Base-by-base conservation (phyloP, 768 basidiomycete species). In the Boletus vermiculosoides region DNA sequence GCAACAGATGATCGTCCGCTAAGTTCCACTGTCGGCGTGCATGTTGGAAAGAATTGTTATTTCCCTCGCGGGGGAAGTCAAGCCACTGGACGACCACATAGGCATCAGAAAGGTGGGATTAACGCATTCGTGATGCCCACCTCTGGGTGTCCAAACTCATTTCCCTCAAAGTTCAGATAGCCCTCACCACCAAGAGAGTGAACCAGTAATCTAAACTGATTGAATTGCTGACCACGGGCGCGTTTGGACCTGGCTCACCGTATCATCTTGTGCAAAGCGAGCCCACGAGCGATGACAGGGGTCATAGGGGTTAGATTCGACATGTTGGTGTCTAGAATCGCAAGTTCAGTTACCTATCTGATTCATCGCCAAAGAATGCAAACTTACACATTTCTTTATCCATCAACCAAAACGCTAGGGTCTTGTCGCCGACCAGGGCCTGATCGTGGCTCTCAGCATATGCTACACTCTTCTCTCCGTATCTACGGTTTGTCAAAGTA, bases 401-500 rank as follows among this genome's bases (percentile, higher is more conserved):
- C 97, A 99, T 99, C 56, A 98, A 74, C 97, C 97, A 99, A 75
- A 99, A 99, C 4, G 97, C 97, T 45, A 99, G 67, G 3, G 96
- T 98, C 78, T 99, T 99, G 77, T 99, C 97, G 13, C 97, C 97
- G 0, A 99, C 97, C 30, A 99, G 82, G 15, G 97, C 96, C 71
- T 99, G 97, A 73, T 98, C 96, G 62, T 98, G 97, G 64, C 91
- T 94, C 75, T 99, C 97, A 50, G 93, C 94, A 59, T 90, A 90
- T 0, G 94, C 92, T 50, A 99, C 84, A 62, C 90, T 94, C 77
- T 86, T 92, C 78, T 99, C 97, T 23, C 85, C 82, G 66, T 94
- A 76, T 37, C 97, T 82, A 54, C 97, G 81, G 73, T 99, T 97
- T 22, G 83, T 94, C 58, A 99, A 75, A 2, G 94, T 98, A 68